Base-by-base conservation (phyloP, 306 rosid species). In the Trichosanthes cucumerina region DNA sequence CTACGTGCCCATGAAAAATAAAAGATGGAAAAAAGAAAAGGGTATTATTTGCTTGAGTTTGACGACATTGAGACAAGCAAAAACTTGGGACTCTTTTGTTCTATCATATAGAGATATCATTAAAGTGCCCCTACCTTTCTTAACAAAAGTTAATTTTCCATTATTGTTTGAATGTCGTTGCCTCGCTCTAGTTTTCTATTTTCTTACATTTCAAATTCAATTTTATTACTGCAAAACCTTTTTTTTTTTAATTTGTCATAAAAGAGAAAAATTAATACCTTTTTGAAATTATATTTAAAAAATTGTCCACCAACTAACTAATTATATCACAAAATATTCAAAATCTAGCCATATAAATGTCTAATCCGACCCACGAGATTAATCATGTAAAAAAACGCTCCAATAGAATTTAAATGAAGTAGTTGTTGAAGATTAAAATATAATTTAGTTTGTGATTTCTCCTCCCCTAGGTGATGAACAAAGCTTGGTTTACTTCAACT, bases 31-130 rank as follows among this genome's bases (percentile, higher is more conserved):
- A 33, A 15, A 64, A 34, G 1, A 69, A 69, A n/a, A 66, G 1
- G 3, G 38, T 0, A 70, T 70, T 19, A 54, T 56, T 80, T 63
- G 76, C 86, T 80, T 86, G 50, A 49, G 64, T 49, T 86, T 52
- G 82, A 73, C 73, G 81, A 76, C 56, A 78, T 46, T 80, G 74
- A 59, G 24, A 50, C 39, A 74, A 86, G 83, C 85, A 81, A 86
- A 4, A n/a, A 43, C 10, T 64, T 49, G 31, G 75, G 75, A 68
- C 31, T 68, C 47, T 34, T 63, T 34, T 36, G 38, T 5, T 19
- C 9, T 39, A 68, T 68, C 5, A 10, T 68, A 10, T 68, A 68
- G 7, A 2, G 18, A 68, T 12, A 69, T 69, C 11, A 69, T 69
- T 44, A 44, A 44, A 70, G 76, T 70, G 56, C 57, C 19, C 76